A percentile compares a stretch with the other conserved stretches of the same genome.
These are phyloP conservation scores for Amaranthus palmeri DNA, from an alignment of 148 eudicot species.

Conservation along the genomic window DNA sequence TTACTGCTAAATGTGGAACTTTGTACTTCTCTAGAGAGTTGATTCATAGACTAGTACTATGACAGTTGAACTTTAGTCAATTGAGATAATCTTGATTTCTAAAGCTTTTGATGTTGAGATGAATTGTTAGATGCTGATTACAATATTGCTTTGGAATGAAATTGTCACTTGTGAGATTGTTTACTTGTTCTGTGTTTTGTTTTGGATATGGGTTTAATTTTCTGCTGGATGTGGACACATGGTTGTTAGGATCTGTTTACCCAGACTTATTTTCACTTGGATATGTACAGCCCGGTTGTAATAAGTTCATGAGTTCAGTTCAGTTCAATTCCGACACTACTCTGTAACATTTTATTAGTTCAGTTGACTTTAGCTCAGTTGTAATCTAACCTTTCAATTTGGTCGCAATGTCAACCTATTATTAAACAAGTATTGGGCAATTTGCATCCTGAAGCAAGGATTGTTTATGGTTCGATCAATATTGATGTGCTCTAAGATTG, in stretches of 20 bases:
- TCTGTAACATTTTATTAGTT: too few relatives aligned
- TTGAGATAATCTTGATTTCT: not conserved
- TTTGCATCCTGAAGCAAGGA: too few relatives aligned
- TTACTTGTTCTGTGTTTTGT: not conserved
- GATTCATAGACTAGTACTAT: not conserved
- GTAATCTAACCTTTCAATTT: not conserved
- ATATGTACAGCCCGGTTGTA: not conserved
- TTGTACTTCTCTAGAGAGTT: not conserved
- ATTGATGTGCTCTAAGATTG: too few relatives aligned
- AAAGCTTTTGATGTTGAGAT: not conserved
- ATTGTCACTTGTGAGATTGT: not conserved
- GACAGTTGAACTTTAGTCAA: not conserved
- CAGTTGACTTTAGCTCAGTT: too few relatives aligned
- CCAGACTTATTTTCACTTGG: not conserved
- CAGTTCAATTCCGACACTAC: too few relatives aligned
- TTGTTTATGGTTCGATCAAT: too few relatives aligned
- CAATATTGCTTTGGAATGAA: not conserved
- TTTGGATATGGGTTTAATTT: not conserved
- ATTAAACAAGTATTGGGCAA: too few relatives aligned
- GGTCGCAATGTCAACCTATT: not conserved
- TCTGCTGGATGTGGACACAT: not conserved
- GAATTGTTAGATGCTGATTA: not conserved
- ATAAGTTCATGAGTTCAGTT: not conserved
- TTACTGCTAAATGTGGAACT: not conserved
- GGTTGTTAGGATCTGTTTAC: not conserved